Evolutionary conservation across 495 filamentous ascomycete species (phyloP), one percentile per base, ranked within the genome.

Genomic region (Rusavskia elegans): DNA sequence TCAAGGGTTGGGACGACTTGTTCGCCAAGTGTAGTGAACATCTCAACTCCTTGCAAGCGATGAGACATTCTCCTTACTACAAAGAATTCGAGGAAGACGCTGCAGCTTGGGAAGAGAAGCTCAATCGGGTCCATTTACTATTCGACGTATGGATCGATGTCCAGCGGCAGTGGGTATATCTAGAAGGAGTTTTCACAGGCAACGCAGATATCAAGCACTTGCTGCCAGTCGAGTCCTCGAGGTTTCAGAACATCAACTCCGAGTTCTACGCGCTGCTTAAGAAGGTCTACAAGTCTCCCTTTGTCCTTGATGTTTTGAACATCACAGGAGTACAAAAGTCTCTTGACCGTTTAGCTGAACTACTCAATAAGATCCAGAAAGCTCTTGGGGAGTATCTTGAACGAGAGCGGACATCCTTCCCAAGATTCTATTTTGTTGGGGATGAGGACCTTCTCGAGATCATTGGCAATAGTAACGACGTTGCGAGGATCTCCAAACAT

Each of bases 121-220:
- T 99, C 40, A 99, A 99, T 65, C 82, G 93, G 37, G 87, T 97
- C 20, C 92, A 97, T 64, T 87, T 97, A 32, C 74, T 97, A 2
- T 99, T 99, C 63, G 93, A 99, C 68, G 87, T 97, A 29, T 99
- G 92, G 92, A 97, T 99, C 56, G 92, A 99, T 69, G 93, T 99
- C 25, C 92, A 99, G 66, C 81, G 92, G 53, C 92, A 99, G 71
- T 99, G 92, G 92, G 90, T 97, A 4, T 99, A 99, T 61, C 76
- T 99, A 21, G 93, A 99, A 68, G 92, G 92, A 51, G 93, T 99
- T 39, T 99, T 99, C 63, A 92, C 89, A 5, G 92, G 92, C 50
- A 99, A 97, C 67, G 89, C 87, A 10, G 92, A 99, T 63, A 99
- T 99, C 71, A 99, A 95, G 66, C 93, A 97, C 67, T 74, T 99